phyloP scores from a whole-genome alignment of 352 stramenopile species.

The Globisporangium paroecandrum region DNA sequence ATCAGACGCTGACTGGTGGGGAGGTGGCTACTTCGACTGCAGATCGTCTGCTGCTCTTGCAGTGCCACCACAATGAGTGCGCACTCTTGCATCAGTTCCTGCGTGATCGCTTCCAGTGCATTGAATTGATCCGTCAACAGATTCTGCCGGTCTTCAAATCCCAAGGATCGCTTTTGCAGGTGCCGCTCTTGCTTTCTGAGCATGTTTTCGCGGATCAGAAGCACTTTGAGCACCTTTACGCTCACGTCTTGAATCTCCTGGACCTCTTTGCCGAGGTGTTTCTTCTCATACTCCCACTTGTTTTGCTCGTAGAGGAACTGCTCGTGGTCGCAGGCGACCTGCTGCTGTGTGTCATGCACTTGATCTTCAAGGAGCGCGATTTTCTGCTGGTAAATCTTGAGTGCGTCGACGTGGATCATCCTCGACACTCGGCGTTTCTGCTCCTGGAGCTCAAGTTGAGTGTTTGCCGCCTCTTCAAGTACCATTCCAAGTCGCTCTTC shows the following conservation, averaged over 20 bases:
- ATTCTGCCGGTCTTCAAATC: slow-evolving; percentile 23
- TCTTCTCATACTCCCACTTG: slow-evolving; percentile 58
- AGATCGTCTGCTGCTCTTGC: slow-evolving; percentile 38
- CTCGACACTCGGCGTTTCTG: background rate
- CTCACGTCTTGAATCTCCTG: slow-evolving; percentile 58
- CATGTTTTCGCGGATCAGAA: slow-evolving; percentile 64
- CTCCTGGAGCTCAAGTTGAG: slow-evolving; percentile 1
- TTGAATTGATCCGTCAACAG: slow-evolving; percentile 13
- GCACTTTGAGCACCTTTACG: slow-evolving; percentile 62
- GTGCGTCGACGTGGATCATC: slow-evolving; percentile 13
- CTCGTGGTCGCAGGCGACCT: slow-evolving; percentile 60
- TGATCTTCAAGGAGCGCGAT: slow-evolving; percentile 46
- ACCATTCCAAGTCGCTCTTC: slow-evolving; percentile 40
- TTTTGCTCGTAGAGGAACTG: slow-evolving; percentile 60
- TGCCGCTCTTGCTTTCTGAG: slow-evolving; percentile 50
- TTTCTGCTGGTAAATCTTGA: slow-evolving; percentile 39
- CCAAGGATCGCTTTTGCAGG: slow-evolving; percentile 16
- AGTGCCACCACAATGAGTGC: slow-evolving; percentile 48
- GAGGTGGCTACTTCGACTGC: slow-evolving; percentile 11
- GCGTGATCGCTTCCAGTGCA: slow-evolving; percentile 21
- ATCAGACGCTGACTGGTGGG: background rate
- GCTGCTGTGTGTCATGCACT: slow-evolving; percentile 45
- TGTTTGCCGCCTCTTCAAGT: slow-evolving; percentile 30
- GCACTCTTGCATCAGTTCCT: slow-evolving; percentile 44
- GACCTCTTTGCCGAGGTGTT: slow-evolving; percentile 40